Evolutionary conservation across 2,329 filamentous ascomycete genomes (phyloP), one percentile per base, ranked within the genome.

Genomic region (Sclerotinia minor): DNA sequence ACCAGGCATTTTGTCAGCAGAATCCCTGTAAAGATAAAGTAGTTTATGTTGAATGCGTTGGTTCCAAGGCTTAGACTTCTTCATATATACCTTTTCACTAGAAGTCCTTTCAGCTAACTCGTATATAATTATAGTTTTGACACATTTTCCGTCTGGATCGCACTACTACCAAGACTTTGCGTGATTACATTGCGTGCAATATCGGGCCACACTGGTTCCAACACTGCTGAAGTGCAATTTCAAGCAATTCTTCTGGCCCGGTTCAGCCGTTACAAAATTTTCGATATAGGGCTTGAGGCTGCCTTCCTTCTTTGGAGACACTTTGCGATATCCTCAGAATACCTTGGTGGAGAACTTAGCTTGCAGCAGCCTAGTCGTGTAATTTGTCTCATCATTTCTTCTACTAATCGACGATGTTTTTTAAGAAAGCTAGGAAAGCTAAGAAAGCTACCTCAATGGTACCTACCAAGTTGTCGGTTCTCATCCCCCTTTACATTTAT

Each of bases 401-500:
- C 11, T 67, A 29, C 19, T 35, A 5, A 29, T 52, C 21, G 26
- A 52, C 35, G 13, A 61, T 61, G 65, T 63, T 60, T n/a, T 60
- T 52, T 44, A 38, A 50, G 19, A 60, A 53, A 21, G 38, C 38
- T 41, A 26, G 17, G 13, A 60, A 53, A 15, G 0, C 38, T 17
- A 26, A 17, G 52, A 15, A 41, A 41, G 38, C 38, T 6, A 44
- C 21, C 11, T 21, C 55, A 38, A 3, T 24, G 26, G n/a, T 63
- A 45, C 55, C 49, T 63, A 19, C 65, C 21, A 69, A 65, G 54
- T 67, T 64, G 9, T 69, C 52, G n/a, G 65, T 73, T 38, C 64
- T 73, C n/a, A 63, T 73, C n/a, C 72, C 72, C 26, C 67, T 73
- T 15, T 73, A 73, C 58, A 69, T 72, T 61, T 73, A 73, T 49